Evolutionary conservation across 352 stramenopile species (phyloP).

Genomic region (Phytophthora ramorum): DNA sequence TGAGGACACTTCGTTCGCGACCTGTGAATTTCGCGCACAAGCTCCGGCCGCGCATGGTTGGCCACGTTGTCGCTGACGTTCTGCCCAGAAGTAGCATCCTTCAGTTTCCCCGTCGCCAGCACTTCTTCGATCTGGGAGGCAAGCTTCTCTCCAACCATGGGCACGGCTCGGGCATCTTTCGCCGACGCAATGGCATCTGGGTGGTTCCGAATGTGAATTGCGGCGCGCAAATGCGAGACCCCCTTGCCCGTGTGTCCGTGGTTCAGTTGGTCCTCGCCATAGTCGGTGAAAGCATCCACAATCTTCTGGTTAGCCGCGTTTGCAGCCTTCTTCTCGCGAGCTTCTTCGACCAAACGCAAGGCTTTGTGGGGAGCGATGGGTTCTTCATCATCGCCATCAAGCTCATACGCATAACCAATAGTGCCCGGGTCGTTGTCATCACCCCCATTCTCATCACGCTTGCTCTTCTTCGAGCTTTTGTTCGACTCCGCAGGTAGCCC

Average conservation of each 20-base stretch:
- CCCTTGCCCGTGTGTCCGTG: slow-evolving; percentile 79
- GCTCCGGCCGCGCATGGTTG: slow-evolving; percentile 41
- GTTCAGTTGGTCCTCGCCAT: slow-evolving; percentile 64
- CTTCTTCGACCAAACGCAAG: slow-evolving; percentile 60
- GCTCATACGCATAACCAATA: slow-evolving; percentile 14
- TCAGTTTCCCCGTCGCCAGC: slow-evolving; percentile 55
- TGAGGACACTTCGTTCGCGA: slow-evolving; percentile 52
- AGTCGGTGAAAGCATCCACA: slow-evolving; percentile 74
- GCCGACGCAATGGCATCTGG: slow-evolving; percentile 55
- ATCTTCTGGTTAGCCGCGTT: slow-evolving; percentile 76
- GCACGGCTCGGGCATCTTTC: slow-evolving; percentile 46
- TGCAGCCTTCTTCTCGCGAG: slow-evolving; percentile 46
- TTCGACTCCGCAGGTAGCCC: slow-evolving; percentile 6
- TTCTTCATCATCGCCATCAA: slow-evolving; percentile 19
- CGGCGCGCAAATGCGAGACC: slow-evolving; percentile 70
- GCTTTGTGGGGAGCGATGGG: slow-evolving; percentile 66
- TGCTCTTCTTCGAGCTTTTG: slow-evolving; percentile 32
- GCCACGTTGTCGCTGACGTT: slow-evolving; percentile 61
- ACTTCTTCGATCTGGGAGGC: slow-evolving; percentile 68
- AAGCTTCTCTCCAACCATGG: slow-evolving; percentile 66
- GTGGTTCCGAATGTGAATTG: slow-evolving; percentile 63
- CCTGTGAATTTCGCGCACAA: slow-evolving; percentile 61
- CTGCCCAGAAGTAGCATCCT: slow-evolving; percentile 48
- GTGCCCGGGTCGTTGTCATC: neutral
- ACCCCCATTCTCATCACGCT: slow-evolving; percentile 23